These are phyloP conservation scores for Botrytis fragariae DNA, from an alignment of 2,329 filamentous ascomycete species.

Conservation along the genomic window DNA sequence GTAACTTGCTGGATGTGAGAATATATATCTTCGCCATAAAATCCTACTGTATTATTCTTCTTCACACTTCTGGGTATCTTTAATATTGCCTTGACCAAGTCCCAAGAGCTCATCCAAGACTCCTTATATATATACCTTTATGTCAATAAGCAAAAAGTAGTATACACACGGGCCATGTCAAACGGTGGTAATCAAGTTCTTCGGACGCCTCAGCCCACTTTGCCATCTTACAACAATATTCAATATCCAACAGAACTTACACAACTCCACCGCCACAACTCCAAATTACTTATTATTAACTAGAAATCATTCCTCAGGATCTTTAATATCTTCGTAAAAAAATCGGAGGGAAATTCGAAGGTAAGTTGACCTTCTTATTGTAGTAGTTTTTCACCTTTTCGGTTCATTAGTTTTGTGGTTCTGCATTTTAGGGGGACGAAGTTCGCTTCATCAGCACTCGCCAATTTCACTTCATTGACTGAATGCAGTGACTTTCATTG, in stretches of 20 bases:
- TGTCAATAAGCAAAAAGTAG: neutral
- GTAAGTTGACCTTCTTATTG: conserved; percentile 8
- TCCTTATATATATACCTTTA: neutral
- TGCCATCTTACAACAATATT: conserved; percentile 1
- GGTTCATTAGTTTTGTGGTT: neutral
- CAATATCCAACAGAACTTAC: neutral
- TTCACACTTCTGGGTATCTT: neutral
- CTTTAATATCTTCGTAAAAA: neutral
- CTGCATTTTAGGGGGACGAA: neutral
- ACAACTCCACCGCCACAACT: conserved; percentile 5
- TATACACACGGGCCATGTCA: conserved; percentile 6
- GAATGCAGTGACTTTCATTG: neutral
- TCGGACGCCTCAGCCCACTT: neutral
- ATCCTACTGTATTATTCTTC: neutral
- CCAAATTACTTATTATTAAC: neutral
- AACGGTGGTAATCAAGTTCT: neutral
- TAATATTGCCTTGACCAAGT: neutral
- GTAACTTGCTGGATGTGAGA: neutral
- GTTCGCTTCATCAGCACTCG: conserved; percentile 14
- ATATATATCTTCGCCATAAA: neutral
- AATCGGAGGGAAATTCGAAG: too few species aligned
- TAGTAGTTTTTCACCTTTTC: conserved; percentile 11
- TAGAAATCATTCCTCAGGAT: neutral
- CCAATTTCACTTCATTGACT: conserved; percentile 3
- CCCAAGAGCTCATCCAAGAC: neutral